phyloP scores from a whole-genome alignment of 1,284 basidiomycete genomes.

The Ustilago crameri region DNA sequence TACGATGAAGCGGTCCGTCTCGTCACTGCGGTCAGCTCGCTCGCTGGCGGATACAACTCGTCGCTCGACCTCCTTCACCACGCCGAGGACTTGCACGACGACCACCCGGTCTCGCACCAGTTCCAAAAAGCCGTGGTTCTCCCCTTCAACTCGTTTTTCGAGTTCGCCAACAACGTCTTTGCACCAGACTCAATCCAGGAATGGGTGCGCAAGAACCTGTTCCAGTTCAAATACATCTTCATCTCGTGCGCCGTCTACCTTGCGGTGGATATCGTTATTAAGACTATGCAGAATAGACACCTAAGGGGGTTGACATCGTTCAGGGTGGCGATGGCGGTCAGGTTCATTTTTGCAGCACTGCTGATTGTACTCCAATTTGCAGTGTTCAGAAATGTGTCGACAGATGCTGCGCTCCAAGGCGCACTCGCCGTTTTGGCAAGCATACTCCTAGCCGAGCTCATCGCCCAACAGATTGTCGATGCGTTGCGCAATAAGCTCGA shows the following conservation, averaged over 20 bases:
- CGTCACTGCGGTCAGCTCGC: conserved; percentile 19
- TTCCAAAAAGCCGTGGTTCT: conserved; percentile 26
- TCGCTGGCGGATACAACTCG: conserved; percentile 13
- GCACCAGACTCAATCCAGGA: conserved; percentile 31
- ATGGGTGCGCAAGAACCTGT: conserved; percentile 23
- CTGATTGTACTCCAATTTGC: conserved; percentile 34
- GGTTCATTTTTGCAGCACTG: conserved; percentile 24
- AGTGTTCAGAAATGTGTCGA: conserved; percentile 20
- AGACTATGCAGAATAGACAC: conserved; percentile 28
- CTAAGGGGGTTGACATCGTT: conserved; percentile 22
- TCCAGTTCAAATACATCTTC: conserved; percentile 50
- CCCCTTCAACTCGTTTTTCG: conserved; percentile 28
- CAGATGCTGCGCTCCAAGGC: conserved; percentile 22
- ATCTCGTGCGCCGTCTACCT: conserved; percentile 33
- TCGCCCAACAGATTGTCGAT: conserved; percentile 29
- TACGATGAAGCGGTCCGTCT: conserved; percentile 22
- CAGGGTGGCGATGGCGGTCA: conserved; percentile 17
- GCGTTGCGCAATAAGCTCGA: conserved; percentile 11
- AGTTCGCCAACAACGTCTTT: conserved; percentile 30
- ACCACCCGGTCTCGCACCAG: conserved; percentile 16
- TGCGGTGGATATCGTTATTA: conserved; percentile 34
- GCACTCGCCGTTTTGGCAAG: conserved; percentile 36
- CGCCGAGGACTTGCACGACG: conserved; percentile 8
- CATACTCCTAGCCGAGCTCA: conserved; percentile 32
- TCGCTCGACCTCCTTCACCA: conserved; percentile 8